phyloP scores from a whole-genome alignment of 2,329 filamentous ascomycete species.

The Trichoderma arundinaceum region DNA sequence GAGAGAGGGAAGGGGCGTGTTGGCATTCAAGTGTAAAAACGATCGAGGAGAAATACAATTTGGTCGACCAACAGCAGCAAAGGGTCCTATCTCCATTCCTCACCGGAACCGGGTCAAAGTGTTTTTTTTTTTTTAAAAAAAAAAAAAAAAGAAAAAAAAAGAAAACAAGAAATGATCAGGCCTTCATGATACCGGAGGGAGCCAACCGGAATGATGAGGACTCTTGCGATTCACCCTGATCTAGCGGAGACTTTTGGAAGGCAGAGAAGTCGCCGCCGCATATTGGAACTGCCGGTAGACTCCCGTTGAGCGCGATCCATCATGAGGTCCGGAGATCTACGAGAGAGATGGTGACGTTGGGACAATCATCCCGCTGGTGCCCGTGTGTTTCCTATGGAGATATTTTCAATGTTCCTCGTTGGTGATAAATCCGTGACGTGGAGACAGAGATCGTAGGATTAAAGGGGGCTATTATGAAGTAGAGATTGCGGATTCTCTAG shows the following conservation, averaged over 20 bases:
- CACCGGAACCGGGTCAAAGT: background rate
- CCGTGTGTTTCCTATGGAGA: background rate
- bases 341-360: slow-evolving; percentile 8
- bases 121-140: too few species aligned
- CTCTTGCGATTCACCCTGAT: background rate
- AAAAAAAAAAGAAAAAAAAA: background rate
- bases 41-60: slow-evolving; percentile 6
- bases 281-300: slow-evolving; percentile 26
- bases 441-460: background rate
- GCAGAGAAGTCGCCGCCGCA: slow-evolving; percentile 7
- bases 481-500: background rate
- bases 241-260: slow-evolving; percentile 15
- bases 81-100: slow-evolving; percentile 8
- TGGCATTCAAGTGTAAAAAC: slow-evolving; percentile 13
- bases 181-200: background rate
- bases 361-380: background rate
- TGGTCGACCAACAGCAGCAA: slow-evolving; percentile 26
- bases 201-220: slow-evolving; percentile 1
- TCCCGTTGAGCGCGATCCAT: slow-evolving; percentile 10
- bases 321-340: slow-evolving; percentile 14
- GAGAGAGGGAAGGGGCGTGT: background rate
- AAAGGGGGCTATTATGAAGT: background rate
- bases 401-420: background rate
- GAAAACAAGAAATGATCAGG: background rate
- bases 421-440: background rate